Evolutionary conservation across 345 rosid species (phyloP).

Genomic region (Brassica napus): DNA sequence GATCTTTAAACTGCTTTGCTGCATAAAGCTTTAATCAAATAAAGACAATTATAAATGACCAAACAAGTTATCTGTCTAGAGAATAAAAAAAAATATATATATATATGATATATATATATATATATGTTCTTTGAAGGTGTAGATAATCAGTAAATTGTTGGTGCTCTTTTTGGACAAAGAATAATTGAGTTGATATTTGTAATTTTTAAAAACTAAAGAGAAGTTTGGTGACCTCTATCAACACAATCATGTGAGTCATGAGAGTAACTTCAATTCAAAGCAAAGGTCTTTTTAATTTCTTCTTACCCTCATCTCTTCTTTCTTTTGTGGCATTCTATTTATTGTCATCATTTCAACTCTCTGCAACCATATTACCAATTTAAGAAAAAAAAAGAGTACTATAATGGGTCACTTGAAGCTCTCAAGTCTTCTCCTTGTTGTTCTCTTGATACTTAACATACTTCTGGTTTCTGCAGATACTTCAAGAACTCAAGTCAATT

Average conservation of each 20-base stretch:
- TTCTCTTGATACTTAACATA: slow-evolving; percentile 16
- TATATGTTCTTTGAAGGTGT: slow-evolving; percentile 7
- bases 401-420: slow-evolving; percentile 33
- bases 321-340: slow-evolving; percentile 18
- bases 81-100: slow-evolving; percentile 15
- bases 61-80: slow-evolving; percentile 14
- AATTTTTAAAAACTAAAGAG: neutral
- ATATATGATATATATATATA: no score
- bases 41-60: neutral
- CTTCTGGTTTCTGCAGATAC: slow-evolving; percentile 30
- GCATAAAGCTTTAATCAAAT: neutral
- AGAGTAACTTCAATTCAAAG: slow-evolving; percentile 42
- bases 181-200: slow-evolving; percentile 20
- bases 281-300: slow-evolving; percentile 19
- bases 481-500: slow-evolving; percentile 17
- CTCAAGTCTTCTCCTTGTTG: slow-evolving; percentile 20
- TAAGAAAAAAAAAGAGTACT: neutral
- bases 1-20: neutral
- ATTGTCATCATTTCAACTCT: slow-evolving; percentile 36
- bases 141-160: slow-evolving; percentile 25
- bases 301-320: slow-evolving; percentile 18
- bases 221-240: slow-evolving; percentile 31
- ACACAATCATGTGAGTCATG: slow-evolving; percentile 39
- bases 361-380: slow-evolving; percentile 11
- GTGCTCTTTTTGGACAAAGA: slow-evolving; percentile 34